Base-by-base conservation (phyloP, 139 green algal genomes). In the Coccomyxa sp. region DNA sequence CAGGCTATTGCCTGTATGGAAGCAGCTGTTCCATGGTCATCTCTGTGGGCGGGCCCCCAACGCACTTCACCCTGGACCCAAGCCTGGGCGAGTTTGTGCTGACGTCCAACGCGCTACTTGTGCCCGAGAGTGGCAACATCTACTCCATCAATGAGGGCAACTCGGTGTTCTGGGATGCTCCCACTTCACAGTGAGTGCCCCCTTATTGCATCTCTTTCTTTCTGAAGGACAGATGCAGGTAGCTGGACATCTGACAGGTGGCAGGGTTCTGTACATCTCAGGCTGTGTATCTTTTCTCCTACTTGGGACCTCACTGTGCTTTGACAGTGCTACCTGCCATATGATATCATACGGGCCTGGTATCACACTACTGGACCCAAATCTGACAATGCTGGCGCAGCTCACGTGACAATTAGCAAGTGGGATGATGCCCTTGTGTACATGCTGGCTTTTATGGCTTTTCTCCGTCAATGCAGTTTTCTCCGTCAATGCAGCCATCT, bases 141-240 rank as follows among this genome's bases (percentile, higher is more conserved):
- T 95, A 93, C 87, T 92, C 86, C 31, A 86, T 92, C 86, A 95
- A 95, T 79, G 91, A 93, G 86, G 91, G 91, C 79, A 95, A 95
- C 88, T 32, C 81, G 0, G 25, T n/a, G 11, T 82, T 90, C 59
- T 95, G 91, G 91, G 83, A 88, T 66, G 28, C n/a, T 10, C 84
- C 86, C n/a, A 88, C 85, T n/a, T 90, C 57, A 12, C 81, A 84
- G 88, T 92, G 84, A 78, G 88, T 74, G 28, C n/a, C 31, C 57
- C 27, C 23, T 15, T 0, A 58, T 76, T 7, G 12, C 0, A 18
- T 66, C 25, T 27, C 30, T 82, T 58, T 7, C 12, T 13, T 7
- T 83, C 16, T 45, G 11, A 38, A 45, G 74, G 25, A 32, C 59
- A 77, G 3, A 63, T 27, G 18, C 10, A 83, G 57, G 23, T 60